Conservation (phyloP, 2,329 filamentous ascomycete genomes). For the Graphiopsis chlorocephala region DNA sequence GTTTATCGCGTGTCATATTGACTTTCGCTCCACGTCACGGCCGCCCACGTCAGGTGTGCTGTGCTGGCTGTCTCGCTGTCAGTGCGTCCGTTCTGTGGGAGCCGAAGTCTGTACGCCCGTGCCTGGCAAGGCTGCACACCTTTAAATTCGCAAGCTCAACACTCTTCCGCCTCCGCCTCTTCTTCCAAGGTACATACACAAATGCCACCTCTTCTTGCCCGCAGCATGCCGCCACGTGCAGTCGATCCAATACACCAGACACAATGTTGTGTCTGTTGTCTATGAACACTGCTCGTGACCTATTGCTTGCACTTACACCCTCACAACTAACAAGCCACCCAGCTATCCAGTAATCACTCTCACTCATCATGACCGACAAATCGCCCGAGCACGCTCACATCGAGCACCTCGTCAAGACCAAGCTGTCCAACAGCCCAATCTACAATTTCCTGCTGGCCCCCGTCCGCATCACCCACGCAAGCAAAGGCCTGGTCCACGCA, state of each 20-base stretch:
- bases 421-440: constrained; percentile 45
- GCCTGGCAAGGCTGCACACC: background rate
- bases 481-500: constrained; percentile 45
- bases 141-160: constrained; percentile 1
- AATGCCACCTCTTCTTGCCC: background rate
- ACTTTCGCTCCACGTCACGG: background rate
- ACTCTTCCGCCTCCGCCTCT: background rate
- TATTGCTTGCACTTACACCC: background rate
- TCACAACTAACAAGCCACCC: background rate
- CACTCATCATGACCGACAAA: constrained; percentile 27
- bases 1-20: background rate
- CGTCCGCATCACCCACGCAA: constrained; percentile 42
- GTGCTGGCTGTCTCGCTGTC: too few species aligned
- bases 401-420: constrained; percentile 40
- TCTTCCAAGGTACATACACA: background rate
- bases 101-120: background rate
- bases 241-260: background rate
- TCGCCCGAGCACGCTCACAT: constrained; percentile 44
- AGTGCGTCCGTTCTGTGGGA: background rate
- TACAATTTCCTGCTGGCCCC: constrained; percentile 47
- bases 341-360: background rate
- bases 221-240: background rate
- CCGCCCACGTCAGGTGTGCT: too few species aligned
- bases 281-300: background rate
- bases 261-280: background rate